A percentile compares a stretch with the other conserved stretches of the same genome.
Evolutionary conservation across 441 rosid species (phyloP).

Genomic region (Metrosideros polymorpha): DNA sequence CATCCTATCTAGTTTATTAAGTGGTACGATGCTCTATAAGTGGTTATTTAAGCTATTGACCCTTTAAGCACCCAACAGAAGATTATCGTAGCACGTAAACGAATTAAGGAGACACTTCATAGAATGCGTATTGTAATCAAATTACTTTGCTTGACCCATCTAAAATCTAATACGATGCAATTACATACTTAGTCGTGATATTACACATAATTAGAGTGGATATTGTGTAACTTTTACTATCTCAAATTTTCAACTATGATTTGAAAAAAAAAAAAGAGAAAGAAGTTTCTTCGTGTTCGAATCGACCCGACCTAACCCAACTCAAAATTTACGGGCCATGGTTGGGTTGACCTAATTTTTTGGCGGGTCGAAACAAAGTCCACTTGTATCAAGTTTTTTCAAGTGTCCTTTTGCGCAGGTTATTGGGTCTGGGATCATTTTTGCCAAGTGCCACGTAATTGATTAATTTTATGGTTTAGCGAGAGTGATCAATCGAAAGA

Average conservation of each 20-base stretch:
- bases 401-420: too few species aligned
- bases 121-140: not conserved
- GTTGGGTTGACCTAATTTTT: not conserved
- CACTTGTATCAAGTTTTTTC: too few species aligned
- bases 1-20: not conserved
- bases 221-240: not conserved
- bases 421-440: too few species aligned
- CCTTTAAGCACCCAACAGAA: not conserved
- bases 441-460: too few species aligned
- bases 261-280: not conserved
- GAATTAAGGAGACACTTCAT: rapidly evolving
- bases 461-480: not conserved
- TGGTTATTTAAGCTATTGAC: not conserved
- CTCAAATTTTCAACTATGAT: not conserved
- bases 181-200: too few species aligned
- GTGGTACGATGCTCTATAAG: not conserved
- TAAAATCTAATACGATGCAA: too few species aligned
- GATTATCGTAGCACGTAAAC: not conserved
- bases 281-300: rapidly evolving
- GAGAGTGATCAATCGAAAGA: rapidly evolving
- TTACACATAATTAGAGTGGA: too few species aligned
- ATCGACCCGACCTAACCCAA: rapidly evolving
- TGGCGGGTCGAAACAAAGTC: too few species aligned
- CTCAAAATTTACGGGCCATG: not conserved
- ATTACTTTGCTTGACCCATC: not conserved